phyloP scores from a whole-genome alignment of 129 eudicot species.

The Ambrosia trifida region DNA sequence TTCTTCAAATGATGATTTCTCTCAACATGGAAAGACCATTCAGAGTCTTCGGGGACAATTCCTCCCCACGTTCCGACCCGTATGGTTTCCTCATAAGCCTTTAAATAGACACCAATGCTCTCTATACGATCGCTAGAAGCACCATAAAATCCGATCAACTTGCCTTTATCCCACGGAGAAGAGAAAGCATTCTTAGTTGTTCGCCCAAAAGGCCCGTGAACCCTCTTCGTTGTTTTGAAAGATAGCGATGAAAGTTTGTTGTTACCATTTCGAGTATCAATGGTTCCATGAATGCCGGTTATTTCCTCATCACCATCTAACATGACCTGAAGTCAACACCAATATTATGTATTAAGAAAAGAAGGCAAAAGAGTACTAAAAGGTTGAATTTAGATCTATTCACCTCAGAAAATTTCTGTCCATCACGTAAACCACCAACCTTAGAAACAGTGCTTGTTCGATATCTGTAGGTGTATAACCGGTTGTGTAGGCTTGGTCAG shows the following conservation, averaged over 20 bases:
- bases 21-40: neutral
- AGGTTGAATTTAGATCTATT: neutral
- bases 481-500: too few relatives aligned
- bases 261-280: neutral
- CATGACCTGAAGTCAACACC: neutral
- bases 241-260: neutral
- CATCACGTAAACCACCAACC: neutral
- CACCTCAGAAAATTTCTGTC: slow-evolving; percentile 5
- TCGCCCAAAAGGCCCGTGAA: neutral
- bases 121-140: neutral
- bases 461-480: too few relatives aligned
- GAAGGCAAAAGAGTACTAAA: neutral
- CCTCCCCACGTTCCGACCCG: neutral
- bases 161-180: neutral
- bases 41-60: neutral
- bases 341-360: neutral
- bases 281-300: neutral
- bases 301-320: neutral
- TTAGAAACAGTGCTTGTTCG: too few relatives aligned
- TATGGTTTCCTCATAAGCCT: neutral
- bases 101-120: too few relatives aligned
- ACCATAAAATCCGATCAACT: neutral
- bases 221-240: neutral
- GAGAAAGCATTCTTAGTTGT: neutral
- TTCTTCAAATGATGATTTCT: neutral